phyloP scores from a whole-genome alignment of 306 rosid species.

The Herpetospermum pedunculosum region DNA sequence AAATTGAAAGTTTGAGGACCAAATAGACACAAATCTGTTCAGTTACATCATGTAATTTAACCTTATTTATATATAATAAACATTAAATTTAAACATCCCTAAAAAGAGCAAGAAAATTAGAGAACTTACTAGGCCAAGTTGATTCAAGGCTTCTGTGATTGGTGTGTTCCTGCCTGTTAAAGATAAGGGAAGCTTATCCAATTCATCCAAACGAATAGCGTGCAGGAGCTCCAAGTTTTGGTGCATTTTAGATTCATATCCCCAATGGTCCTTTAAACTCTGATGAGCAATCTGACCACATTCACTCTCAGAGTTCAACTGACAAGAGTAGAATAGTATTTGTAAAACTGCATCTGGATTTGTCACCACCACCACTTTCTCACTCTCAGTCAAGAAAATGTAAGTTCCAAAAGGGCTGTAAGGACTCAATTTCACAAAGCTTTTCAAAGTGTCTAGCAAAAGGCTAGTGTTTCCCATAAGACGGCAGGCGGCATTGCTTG shows the following conservation, averaged over 20 bases:
- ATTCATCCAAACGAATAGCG: conserved; percentile 20
- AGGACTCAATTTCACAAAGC: conserved; percentile 49
- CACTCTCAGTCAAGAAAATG: conserved; percentile 36
- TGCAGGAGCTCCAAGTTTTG: conserved; percentile 23
- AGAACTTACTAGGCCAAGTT: conserved; percentile 56
- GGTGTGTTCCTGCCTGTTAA: conserved; percentile 12
- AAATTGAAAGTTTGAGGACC: too few relatives aligned
- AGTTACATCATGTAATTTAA: too few relatives aligned
- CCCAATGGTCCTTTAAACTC: conserved; percentile 39
- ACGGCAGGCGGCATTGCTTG: conserved; percentile 50
- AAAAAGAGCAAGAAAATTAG: neutral
- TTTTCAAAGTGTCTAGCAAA: conserved; percentile 35
- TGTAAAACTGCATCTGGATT: conserved; percentile 70
- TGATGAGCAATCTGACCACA: conserved; percentile 10
- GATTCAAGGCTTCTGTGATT: conserved; percentile 28
- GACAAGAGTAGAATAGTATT: conserved; percentile 42
- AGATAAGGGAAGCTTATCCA: conserved; percentile 33
- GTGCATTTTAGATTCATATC: conserved; percentile 22
- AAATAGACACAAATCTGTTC: too few relatives aligned
- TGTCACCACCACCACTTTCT: conserved; percentile 26
- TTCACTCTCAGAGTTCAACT: conserved; percentile 18
- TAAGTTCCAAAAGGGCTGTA: conserved; percentile 75
- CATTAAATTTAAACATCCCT: too few relatives aligned
- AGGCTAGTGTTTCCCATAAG: conserved; percentile 64
- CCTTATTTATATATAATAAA: too few relatives aligned